phyloP scores from a whole-genome alignment of 1,139 yeast species.

The Diutina siamensis region DNA sequence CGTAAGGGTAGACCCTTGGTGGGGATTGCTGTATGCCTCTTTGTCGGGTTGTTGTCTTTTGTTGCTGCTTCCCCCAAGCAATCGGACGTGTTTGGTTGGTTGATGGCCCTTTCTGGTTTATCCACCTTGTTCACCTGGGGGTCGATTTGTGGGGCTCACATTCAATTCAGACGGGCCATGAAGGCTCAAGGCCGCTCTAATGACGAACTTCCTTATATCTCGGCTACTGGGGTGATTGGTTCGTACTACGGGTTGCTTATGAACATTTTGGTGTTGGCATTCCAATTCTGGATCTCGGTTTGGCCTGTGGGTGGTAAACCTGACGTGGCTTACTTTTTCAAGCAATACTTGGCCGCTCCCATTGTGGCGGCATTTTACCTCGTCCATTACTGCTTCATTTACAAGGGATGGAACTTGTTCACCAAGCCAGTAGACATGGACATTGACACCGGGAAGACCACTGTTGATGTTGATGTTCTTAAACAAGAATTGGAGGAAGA shows the following conservation, averaged over 20 bases:
- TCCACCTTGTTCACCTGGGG: constrained; percentile 82
- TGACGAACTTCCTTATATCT: constrained; percentile 26
- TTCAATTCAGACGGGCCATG: constrained; percentile 29
- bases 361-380: constrained; percentile 46
- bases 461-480: constrained; percentile 13
- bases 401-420: constrained; percentile 32
- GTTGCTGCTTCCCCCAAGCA: constrained; percentile 41
- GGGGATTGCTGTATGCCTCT: constrained; percentile 23
- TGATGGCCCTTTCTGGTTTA: constrained; percentile 72
- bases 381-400: constrained; percentile 41
- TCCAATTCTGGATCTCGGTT: constrained; percentile 33
- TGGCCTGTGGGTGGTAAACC: constrained; percentile 26
- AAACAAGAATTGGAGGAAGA: constrained; percentile 3
- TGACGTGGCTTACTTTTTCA: constrained; percentile 38
- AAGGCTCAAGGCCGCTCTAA: constrained; percentile 18
- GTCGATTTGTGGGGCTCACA: constrained; percentile 45
- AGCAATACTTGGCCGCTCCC: constrained; percentile 51
- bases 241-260: constrained; percentile 23
- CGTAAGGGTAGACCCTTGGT: constrained; percentile 31
- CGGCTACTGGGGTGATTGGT: constrained; percentile 29
- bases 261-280: constrained; percentile 20
- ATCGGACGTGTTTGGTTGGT: constrained; percentile 65
- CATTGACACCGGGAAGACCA: constrained; percentile 16
- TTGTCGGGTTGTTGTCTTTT: constrained; percentile 30
- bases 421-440: constrained; percentile 14